Evolutionary conservation across 148 eudicot species (phyloP), one percentile per base, ranked within the genome.

Genomic region (Rhododendron griersonianum): DNA sequence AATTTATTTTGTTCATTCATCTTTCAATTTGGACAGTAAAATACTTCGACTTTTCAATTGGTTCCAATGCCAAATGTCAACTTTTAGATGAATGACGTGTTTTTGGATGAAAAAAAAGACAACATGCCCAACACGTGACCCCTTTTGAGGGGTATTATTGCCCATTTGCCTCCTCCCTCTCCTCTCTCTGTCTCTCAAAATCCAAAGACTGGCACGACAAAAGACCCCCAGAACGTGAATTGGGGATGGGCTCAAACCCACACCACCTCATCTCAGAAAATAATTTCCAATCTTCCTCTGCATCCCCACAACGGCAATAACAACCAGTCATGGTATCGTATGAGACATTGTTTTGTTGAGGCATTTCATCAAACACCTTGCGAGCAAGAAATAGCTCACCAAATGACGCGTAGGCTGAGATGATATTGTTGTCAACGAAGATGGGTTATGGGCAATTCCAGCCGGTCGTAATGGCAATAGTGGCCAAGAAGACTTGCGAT

Each of bases 361-460:
- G 90, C 97, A 94, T 94, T 89, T 85, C 87, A 59, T 93, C 98
- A 86, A 95, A 95, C 92, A 92, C 76, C 77, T 91, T 86, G 2
- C 92, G 93, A 28, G 98, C 97, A 51, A 3, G 23, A 6, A 4
- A 39, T n/a, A 90, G 23, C 21, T 91, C 86, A 0, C 89, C 92
- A 8, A 86, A 81, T 1, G 69, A 48, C 28, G 73, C 80, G 35
- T 94, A 95, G 50, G 86, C 76, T 0, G 91, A 75, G 39, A 95
- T 86, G 81, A 93, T 65, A 80, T 93, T 93, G 85, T 94, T 93
- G 86, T 76, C 44, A 78, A 92, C 90, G 80, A 88, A 94, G 76
- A 91, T 86, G 80, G 92, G 88, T 61, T 95, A 94, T 45, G 89
- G 88, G n/a, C 87, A 87, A 63, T 82, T 83, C 4, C 93, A 86